Evolutionary conservation across 441 rosid species (phyloP).

Genomic region (Arabidopsis hybrid): DNA sequence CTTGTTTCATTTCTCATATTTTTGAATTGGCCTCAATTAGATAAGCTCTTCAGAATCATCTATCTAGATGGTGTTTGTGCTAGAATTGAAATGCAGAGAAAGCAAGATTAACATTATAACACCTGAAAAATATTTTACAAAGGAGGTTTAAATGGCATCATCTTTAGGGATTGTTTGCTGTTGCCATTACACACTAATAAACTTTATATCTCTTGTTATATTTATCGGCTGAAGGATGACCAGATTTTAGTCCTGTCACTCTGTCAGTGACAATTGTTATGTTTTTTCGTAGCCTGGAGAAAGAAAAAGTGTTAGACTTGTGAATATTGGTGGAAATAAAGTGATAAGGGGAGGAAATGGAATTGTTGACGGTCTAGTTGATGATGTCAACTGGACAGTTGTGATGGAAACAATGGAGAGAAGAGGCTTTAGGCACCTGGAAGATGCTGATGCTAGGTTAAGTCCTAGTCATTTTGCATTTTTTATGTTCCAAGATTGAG

Average conservation of each 20-base stretch:
- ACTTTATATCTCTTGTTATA: not conserved
- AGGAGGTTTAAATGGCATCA: not conserved
- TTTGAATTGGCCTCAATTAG: conserved; percentile 19
- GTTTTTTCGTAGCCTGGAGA: conserved; percentile 89
- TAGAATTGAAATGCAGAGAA: conserved; percentile 3
- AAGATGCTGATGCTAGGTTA: conserved; percentile 76
- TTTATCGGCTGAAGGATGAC: conserved; percentile 16
- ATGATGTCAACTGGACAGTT: conserved; percentile 48
- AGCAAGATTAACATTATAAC: conserved; percentile 11
- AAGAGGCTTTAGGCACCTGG: conserved; percentile 58
- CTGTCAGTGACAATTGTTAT: conserved; percentile 23
- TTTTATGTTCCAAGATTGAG: conserved; percentile 14
- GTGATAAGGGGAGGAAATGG: conserved; percentile 89
- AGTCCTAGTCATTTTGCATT: conserved; percentile 32
- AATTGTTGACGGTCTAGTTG: conserved; percentile 67
- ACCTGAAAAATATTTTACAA: not conserved
- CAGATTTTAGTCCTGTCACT: conserved; percentile 36
- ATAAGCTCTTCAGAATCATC: conserved; percentile 11
- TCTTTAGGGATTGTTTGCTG: conserved; percentile 12
- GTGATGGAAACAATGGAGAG: conserved; percentile 51
- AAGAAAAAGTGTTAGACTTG: conserved; percentile 71
- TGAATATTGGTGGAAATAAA: conserved; percentile 77
- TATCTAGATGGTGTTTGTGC: conserved; percentile 16
- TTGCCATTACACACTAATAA: not conserved
- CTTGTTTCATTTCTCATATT: conserved; percentile 18